Base-by-base conservation (phyloP, 768 basidiomycete species). In the Lactifluus volemus region DNA sequence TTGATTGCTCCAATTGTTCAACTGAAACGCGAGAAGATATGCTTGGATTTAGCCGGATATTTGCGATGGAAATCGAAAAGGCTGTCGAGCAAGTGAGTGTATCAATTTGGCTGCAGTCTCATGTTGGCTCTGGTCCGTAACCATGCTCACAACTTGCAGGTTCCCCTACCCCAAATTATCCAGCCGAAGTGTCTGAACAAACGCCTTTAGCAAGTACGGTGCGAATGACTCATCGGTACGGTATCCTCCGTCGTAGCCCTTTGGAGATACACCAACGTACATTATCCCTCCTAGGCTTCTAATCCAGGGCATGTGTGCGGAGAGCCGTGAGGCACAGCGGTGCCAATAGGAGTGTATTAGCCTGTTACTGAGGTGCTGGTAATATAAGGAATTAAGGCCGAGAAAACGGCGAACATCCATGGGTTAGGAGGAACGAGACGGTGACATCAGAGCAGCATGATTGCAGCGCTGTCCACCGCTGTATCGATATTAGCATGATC, bases 381-480 rank as follows among this genome's bases (percentile, higher is more conserved):
- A 25, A 25, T 25, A 25, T 25, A 25, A 25, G 25, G 25, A 25
- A 25, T 25, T 94, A 44, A 98, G 74, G 30, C 89, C 82, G 70
- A 5, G 84, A 81, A 63, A 90, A 84, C 0, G 90, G 85, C 29
- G 92, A 93, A 63, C 91, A 92, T 49, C 92, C 92, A 67, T 92
- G 89, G 11, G 92, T 96, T 75, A 98, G 86, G 25, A 99, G 78
- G 77, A 92, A 88, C 0, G 94, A 92, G 21, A 98, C 82, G 96
- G 93, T 14, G 92, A 85, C 41, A 91, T 76, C 54, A 98, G 74
- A 8, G 89, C 89, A 8, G 96, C 92, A 74, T 96, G 87, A 68
- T 25, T 98, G 96, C 11, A 99, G 78, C 3, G 95, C 85, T 10
- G 92, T 93, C 97, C 97, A 98, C 38, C 96, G 83, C 94, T 97